A percentile compares a stretch with the other conserved stretches of the same genome.
Evolutionary conservation across 179 eudicot genomes (phyloP).

Genomic region (Beta macrorhiza): DNA sequence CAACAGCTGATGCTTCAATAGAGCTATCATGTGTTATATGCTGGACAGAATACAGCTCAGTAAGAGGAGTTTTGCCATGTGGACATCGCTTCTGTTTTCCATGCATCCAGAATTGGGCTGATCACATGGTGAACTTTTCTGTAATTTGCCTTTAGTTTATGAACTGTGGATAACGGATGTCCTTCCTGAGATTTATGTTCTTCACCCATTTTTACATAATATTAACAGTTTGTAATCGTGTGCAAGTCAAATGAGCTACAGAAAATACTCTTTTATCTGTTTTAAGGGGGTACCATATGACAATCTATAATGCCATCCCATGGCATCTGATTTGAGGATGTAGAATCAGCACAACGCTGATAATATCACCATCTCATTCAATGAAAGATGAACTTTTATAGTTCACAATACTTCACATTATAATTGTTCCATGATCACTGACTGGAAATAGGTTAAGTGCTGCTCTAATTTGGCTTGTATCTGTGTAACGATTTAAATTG

Average conservation of each 20-base stretch:
- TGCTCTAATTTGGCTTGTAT: neutral
- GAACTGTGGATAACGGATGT: neutral
- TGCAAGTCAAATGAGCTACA: neutral
- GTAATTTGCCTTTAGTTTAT: slow-evolving; percentile 9
- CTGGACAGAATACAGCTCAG: slow-evolving; percentile 71
- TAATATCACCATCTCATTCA: neutral
- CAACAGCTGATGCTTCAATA: slow-evolving; percentile 31
- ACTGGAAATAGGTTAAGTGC: neutral
- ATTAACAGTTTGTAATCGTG: neutral
- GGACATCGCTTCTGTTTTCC: slow-evolving; percentile 94
- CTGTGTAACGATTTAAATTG: neutral
- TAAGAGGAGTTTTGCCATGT: slow-evolving; percentile 81
- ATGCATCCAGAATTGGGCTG: slow-evolving; percentile 92
- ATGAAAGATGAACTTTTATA: neutral
- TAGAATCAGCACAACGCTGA: neutral
- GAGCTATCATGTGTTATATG: slow-evolving; percentile 85
- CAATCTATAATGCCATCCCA: neutral
- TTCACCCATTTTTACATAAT: neutral
- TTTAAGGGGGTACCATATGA: neutral
- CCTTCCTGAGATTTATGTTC: neutral
- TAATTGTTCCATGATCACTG: neutral
- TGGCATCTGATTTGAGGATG: neutral
- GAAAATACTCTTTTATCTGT: neutral
- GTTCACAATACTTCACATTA: neutral
- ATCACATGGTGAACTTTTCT: slow-evolving; percentile 50